Conservation (phyloP, 2,329 filamentous ascomycete genomes). For the Didymella glomerata region DNA sequence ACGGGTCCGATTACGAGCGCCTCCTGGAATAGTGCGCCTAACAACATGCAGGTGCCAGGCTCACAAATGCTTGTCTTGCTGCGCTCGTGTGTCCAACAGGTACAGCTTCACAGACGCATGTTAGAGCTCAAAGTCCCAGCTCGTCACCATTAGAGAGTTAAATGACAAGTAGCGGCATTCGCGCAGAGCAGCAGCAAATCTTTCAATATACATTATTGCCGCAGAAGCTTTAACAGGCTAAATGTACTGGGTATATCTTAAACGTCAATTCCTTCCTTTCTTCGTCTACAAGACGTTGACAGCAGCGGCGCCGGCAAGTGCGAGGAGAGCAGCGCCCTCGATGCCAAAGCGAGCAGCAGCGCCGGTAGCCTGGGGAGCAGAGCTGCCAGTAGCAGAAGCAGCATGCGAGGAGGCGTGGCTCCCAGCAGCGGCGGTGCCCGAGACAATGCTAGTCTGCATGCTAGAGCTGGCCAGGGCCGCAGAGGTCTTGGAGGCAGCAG, state of each 20-base stretch:
- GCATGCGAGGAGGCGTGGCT: conserved; percentile 18
- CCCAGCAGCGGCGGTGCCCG: conserved; percentile 19
- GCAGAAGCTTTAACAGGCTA: background rate
- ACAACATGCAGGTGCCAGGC: background rate
- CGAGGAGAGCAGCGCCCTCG: conserved; percentile 31
- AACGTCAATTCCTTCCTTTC: background rate
- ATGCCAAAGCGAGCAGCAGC: conserved; percentile 33
- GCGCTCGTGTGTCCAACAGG: background rate
- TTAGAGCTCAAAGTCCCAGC: background rate
- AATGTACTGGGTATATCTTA: conserved; percentile 2
- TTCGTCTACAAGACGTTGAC: conserved; percentile 30
- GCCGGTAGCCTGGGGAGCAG: conserved; percentile 31
- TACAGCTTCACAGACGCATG: too few species aligned
- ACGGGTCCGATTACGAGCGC: too few species aligned
- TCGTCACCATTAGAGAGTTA: background rate
- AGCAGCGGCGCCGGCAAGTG: conserved; percentile 34
- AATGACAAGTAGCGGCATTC: too few species aligned
- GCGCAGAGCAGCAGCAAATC: background rate
- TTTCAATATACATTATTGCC: conserved; percentile 9
- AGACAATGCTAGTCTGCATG: conserved; percentile 19
- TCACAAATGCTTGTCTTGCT: background rate
- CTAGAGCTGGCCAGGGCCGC: conserved; percentile 15
- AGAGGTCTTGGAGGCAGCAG: conserved; percentile 14
- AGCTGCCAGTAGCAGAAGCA: conserved; percentile 13
- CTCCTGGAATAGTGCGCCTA: background rate